A percentile compares a stretch with the other conserved stretches of the same genome.
Evolutionary conservation across 164 flowering plant genomes (phyloP).

Genomic region (Umbellularia californica): DNA sequence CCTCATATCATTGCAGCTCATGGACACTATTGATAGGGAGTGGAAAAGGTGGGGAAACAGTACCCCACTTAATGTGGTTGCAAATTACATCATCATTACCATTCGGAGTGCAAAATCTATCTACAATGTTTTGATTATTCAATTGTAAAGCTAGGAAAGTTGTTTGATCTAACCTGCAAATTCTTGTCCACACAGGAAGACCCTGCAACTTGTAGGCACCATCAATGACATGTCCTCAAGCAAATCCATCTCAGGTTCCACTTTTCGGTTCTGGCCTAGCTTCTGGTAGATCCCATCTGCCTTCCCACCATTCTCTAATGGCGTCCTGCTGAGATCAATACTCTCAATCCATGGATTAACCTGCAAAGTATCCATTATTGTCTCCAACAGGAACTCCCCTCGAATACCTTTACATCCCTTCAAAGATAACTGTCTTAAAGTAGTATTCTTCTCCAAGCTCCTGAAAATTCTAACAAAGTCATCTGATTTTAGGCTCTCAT

Average conservation of each 20-base stretch:
- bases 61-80: neutral
- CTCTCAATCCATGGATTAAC: conserved; percentile 93
- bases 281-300: conserved; percentile 60
- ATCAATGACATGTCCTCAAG: conserved; percentile 78
- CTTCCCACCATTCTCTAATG: conserved; percentile 58
- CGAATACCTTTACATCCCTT: conserved; percentile 78
- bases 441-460: conserved; percentile 72
- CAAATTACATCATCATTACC: neutral
- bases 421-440: conserved; percentile 60
- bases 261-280: conserved; percentile 60
- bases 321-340: conserved; percentile 75
- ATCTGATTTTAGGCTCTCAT: conserved; percentile 55
- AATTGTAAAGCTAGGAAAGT: neutral
- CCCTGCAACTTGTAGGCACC: conserved; percentile 68
- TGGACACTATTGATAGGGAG: neutral
- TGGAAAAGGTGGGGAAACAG: neutral
- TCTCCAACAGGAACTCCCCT: conserved; percentile 62
- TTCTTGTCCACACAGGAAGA: conserved; percentile 88
- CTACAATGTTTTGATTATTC: too few relatives aligned
- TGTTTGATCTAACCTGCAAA: conserved; percentile 56
- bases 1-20: neutral
- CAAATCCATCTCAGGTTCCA: conserved; percentile 53
- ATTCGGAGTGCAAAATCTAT: neutral
- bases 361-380: conserved; percentile 67
- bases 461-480: conserved; percentile 62